A percentile compares a stretch with the other conserved stretches of the same genome.
Evolutionary conservation across 306 rosid species (phyloP).

Genomic region (Quercus aquifolioides): DNA sequence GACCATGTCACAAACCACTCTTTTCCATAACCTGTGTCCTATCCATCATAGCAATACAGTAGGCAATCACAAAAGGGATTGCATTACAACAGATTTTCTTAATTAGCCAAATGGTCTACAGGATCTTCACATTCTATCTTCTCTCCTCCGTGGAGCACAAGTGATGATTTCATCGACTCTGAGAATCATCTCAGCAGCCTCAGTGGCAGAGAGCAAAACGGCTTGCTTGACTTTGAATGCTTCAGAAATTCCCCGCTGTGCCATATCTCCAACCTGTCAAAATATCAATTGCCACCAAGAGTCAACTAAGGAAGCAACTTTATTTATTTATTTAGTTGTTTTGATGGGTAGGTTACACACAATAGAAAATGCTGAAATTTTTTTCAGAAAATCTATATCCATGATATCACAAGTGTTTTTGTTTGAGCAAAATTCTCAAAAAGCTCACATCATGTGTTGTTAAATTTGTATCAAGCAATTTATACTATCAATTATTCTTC

Average conservation of each 20-base stretch:
- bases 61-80: slow-evolving; percentile 5
- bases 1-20: not conserved
- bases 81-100: slow-evolving; percentile 1
- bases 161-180: slow-evolving; percentile 97
- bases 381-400: too few species aligned
- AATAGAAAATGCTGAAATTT: too few species aligned
- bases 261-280: slow-evolving; percentile 91
- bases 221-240: slow-evolving; percentile 95
- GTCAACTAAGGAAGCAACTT: not conserved
- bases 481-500: too few species aligned
- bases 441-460: too few species aligned
- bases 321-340: too few species aligned
- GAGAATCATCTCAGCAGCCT: slow-evolving; percentile 98
- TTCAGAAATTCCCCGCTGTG: slow-evolving; percentile 73
- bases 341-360: too few species aligned
- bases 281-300: not conserved
- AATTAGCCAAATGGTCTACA: slow-evolving; percentile 3
- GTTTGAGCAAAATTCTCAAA: too few species aligned
- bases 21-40: not conserved
- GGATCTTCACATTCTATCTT: slow-evolving; percentile 74
- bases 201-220: slow-evolving; percentile 85
- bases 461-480: too few species aligned
- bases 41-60: slow-evolving; percentile 2
- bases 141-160: slow-evolving; percentile 95
- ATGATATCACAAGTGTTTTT: too few species aligned